phyloP scores from a whole-genome alignment of 208 protist genomes.

The Trypanosoma brucei region DNA sequence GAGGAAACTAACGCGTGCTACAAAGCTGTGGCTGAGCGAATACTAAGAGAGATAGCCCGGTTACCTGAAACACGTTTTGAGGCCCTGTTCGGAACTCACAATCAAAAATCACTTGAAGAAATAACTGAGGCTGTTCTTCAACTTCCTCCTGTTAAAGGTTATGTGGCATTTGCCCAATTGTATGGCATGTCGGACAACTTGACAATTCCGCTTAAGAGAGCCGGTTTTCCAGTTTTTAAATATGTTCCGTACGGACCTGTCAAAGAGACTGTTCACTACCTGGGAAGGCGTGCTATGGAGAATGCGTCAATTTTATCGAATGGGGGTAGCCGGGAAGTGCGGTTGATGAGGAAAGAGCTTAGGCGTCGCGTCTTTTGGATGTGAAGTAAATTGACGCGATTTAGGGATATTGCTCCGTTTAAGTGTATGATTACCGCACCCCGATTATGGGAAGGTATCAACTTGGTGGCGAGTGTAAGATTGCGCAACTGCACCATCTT shows the following conservation, averaged over 20 bases:
- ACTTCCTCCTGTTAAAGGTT: conserved; percentile 28
- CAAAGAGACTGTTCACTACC: conserved; percentile 94
- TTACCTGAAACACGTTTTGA: conserved; percentile 56
- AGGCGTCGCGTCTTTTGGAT: conserved; percentile 44
- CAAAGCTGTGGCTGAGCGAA: conserved; percentile 56
- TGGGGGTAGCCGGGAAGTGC: conserved; percentile 43
- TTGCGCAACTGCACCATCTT: neutral
- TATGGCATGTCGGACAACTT: conserved; percentile 96
- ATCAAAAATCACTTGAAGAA: conserved; percentile 74
- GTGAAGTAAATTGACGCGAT: neutral
- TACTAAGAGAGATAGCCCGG: conserved; percentile 50
- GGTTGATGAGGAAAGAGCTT: conserved; percentile 81
- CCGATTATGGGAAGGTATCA: too few species aligned
- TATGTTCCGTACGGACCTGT: conserved; percentile 97
- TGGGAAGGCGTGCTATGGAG: conserved; percentile 93
- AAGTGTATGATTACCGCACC: too few species aligned
- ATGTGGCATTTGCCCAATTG: conserved; percentile 92
- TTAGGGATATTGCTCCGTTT: too few species aligned
- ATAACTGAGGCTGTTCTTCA: conserved; percentile 72
- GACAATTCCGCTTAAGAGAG: conserved; percentile 86
- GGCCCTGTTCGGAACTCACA: conserved; percentile 92
- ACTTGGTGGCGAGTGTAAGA: too few species aligned
- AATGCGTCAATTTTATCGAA: conserved; percentile 82
- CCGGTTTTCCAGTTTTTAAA: conserved; percentile 86
- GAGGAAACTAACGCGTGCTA: conserved; percentile 92